Conservation (phyloP, 2,329 filamentous ascomycete genomes). For the Xylaria sp. region DNA sequence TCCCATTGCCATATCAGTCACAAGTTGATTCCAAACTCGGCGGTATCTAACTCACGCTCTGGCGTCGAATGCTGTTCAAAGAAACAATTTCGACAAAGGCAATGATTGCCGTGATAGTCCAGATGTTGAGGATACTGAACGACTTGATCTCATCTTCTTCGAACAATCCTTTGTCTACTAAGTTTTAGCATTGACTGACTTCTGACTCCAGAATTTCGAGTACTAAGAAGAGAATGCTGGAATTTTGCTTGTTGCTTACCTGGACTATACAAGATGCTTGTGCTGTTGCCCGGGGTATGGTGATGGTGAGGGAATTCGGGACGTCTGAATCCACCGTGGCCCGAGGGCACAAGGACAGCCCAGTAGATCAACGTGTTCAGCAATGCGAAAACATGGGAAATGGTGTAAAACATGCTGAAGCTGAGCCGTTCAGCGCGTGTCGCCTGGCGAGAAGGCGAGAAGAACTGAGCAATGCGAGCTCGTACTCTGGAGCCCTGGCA, state of each 20-base stretch:
- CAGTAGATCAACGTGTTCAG: slow-evolving; percentile 49
- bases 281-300: slow-evolving; percentile 14
- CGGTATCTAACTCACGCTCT: slow-evolving; percentile 36
- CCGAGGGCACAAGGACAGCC: slow-evolving; percentile 35
- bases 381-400: slow-evolving; percentile 42
- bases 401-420: slow-evolving; percentile 48
- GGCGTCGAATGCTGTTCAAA: slow-evolving; percentile 51
- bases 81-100: slow-evolving; percentile 42
- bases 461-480: slow-evolving; percentile 35
- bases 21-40: not conserved
- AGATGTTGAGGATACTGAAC: slow-evolving; percentile 44
- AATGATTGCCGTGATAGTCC: slow-evolving; percentile 39
- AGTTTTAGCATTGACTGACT: slow-evolving; percentile 7
- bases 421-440: slow-evolving; percentile 40
- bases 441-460: slow-evolving; percentile 42
- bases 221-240: not conserved
- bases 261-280: slow-evolving; percentile 25
- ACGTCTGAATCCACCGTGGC: slow-evolving; percentile 33
- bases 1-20: not conserved
- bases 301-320: slow-evolving; percentile 25
- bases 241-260: slow-evolving; percentile 18
- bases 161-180: slow-evolving; percentile 43
- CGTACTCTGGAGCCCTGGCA: slow-evolving; percentile 32
- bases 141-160: slow-evolving; percentile 44
- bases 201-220: not conserved